Percentiles rank a stretch among this genome's conserved stretches.
phyloP scores from a whole-genome alignment of 2,329 filamentous ascomycete genomes.

The Xenosphaeropsis pyriputrescens region DNA sequence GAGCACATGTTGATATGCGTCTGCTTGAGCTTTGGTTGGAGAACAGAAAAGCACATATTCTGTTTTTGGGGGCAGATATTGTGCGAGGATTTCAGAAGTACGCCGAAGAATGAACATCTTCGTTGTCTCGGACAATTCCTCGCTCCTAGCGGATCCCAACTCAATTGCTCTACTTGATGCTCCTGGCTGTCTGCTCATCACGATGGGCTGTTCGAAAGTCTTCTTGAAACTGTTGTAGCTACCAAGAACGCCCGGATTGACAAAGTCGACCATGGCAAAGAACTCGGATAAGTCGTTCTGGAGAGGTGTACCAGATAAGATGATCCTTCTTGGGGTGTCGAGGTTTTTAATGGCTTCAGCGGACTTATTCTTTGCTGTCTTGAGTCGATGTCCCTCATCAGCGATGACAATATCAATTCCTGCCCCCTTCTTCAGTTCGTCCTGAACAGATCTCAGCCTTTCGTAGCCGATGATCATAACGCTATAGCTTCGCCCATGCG shows the following conservation, averaged over 20 bases:
- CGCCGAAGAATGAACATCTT: slow-evolving; percentile 79
- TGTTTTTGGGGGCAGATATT: slow-evolving; percentile 78
- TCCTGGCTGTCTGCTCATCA: slow-evolving; percentile 38
- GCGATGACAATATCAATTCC: slow-evolving; percentile 82
- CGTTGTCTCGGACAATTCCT: slow-evolving; percentile 83
- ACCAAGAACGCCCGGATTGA: slow-evolving; percentile 85
- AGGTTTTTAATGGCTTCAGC: slow-evolving; percentile 82
- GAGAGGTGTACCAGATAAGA: slow-evolving; percentile 63
- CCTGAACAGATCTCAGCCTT: slow-evolving; percentile 49
- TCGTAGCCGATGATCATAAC: slow-evolving; percentile 66
- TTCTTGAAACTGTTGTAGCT: slow-evolving; percentile 85
- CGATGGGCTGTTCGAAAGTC: slow-evolving; percentile 89
- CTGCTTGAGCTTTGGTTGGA: slow-evolving; percentile 77
- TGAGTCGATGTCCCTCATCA: slow-evolving; percentile 92
- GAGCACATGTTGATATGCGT: slow-evolving; percentile 63
- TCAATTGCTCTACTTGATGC: slow-evolving; percentile 56
- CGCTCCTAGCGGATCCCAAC: slow-evolving; percentile 55
- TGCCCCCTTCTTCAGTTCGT: slow-evolving; percentile 44
- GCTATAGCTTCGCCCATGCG: slow-evolving; percentile 50
- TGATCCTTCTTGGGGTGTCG: slow-evolving; percentile 42
- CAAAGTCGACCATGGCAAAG: slow-evolving; percentile 87
- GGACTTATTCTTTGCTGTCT: slow-evolving; percentile 87
- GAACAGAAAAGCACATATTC: slow-evolving; percentile 94
- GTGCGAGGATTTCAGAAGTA: slow-evolving; percentile 83
- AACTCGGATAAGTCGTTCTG: slow-evolving; percentile 94